Base-by-base conservation (phyloP, 257 asterid species). In the Solanum etuberosum region DNA sequence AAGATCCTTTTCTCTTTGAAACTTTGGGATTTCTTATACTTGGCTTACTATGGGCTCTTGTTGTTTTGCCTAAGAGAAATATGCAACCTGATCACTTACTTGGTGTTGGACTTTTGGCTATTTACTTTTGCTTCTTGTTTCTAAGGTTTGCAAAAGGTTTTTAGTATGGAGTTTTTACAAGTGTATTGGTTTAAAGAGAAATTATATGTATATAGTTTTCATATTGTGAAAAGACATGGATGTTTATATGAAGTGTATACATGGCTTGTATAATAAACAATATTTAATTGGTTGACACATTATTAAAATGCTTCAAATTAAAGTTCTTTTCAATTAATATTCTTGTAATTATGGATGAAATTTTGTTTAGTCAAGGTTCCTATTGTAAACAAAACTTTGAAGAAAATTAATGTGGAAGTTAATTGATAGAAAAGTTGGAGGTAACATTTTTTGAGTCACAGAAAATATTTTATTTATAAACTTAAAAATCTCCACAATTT, bases 31-130 rank as follows among this genome's bases (percentile, higher is more conserved):
- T 96, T 89, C 86, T 96, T 88, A 92, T 92, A 89, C 93, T 91
- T 2, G 98, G 95, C 1, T 88, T 96, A 91, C 92, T 96, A 13
- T 95, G 97, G 98, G 95, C 99, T 15, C 92, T 92, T 16, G 95
- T 96, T 37, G 89, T 96, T 65, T 42, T 96, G 92, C 95, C 95
- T 3, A 95, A 88, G 89, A 92, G 90, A 61, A 89, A 93, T 12
- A 95, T 95, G 98, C 87, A 89, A 83, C 90, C 90, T 31, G 97
- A 91, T 76, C 90, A 88, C 74, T 92, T 65, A 9, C 81, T 96
- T 20, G 99, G 98, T 6, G 86, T 86, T 32, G 99, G 99, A 1
- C 90, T 96, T 11, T 78, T 96, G 86, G 91, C 94, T 16, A 95
- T 96, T 42, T 96, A 96, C 88, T 90, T 94, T 3, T 92, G 96